Base-by-base conservation (phyloP, 208 protist species). In the Trypanosoma grayi region DNA sequence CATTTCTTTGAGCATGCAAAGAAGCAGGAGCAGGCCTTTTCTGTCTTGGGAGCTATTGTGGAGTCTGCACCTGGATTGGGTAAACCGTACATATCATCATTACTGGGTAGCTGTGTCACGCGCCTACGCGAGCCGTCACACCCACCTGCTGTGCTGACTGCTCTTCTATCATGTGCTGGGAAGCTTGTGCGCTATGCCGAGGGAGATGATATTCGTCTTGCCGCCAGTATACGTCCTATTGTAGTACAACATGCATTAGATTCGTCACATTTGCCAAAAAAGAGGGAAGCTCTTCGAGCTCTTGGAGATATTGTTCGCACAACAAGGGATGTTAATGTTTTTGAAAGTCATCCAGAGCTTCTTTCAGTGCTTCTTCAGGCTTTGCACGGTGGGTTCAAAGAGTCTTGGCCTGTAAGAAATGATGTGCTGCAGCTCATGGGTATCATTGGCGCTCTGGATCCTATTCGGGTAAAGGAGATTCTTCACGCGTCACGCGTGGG, bases 401-500 rank as follows among this genome's bases (percentile, higher is more conserved):
- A 96, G 61, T 79, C 81, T 40, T 92, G 84, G 83, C 83, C 82
- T 34, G 79, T 96, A n/a, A 82, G 87, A 36, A 66, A 81, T 48
- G 90, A 96, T 66, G 86, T 94, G 40, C 70, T 96, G 33, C 83
- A 91, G 67, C 71, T 96, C 66, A 90, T 96, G 81, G 90, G 90
- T 51, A 85, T 93, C 53, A 89, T 96, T 58, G 90, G 90, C 8
- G 90, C 90, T 1, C 77, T 96, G 6, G 79, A 92, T 59, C 90
- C 90, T 22, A 73, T 88, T 36, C 72, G 68, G 18, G 82, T 90
- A 46, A 96, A 93, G 63, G 80, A 88, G 57, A 90, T 94, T 37
- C 77, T 77, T 25, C 79, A 82, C 0, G 45, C 66, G 39, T 67
- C 81, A 50, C 73, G 80, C 18, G 65, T 78, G 11, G 79, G 47